phyloP scores from a whole-genome alignment of 768 basidiomycete genomes.

The Lactarius psammicola region DNA sequence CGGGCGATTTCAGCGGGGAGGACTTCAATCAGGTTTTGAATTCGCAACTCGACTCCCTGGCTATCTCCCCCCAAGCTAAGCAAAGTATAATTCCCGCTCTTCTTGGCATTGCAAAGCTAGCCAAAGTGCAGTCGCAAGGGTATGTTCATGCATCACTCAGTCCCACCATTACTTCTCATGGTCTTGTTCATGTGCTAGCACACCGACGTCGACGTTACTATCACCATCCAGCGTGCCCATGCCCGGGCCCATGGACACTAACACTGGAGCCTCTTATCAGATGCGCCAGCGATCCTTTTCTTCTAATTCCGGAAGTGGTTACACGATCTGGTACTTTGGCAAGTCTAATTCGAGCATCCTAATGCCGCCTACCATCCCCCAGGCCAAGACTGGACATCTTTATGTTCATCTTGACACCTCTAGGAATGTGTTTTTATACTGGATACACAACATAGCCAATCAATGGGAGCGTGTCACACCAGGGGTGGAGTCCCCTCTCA shows the following conservation, averaged over 20 bases:
- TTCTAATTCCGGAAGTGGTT: slow-evolving; percentile 9
- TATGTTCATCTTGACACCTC: neutral
- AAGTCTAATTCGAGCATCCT: neutral
- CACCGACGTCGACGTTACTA: neutral
- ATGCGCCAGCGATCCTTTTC: neutral
- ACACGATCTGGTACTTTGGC: slow-evolving; percentile 3
- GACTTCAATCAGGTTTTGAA: neutral
- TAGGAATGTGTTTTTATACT: neutral
- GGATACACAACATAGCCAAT: neutral
- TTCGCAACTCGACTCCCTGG: slow-evolving; percentile 5
- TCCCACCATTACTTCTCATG: too few species aligned
- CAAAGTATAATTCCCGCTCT: slow-evolving; percentile 1
- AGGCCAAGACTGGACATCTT: slow-evolving; percentile 1
- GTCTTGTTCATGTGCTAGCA: neutral
- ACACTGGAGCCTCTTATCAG: too few species aligned
- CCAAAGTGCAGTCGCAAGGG: neutral
- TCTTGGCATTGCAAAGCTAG: neutral
- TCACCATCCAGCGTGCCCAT: too few species aligned
- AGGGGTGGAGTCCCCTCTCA: neutral
- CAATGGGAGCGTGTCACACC: neutral
- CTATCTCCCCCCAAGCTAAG: slow-evolving; percentile 12
- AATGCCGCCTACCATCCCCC: neutral
- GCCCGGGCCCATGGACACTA: too few species aligned
- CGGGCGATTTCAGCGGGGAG: neutral
- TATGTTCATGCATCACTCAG: neutral